Evolutionary conservation across 148 eudicot species (phyloP).

Genomic region (Rheum nobile): DNA sequence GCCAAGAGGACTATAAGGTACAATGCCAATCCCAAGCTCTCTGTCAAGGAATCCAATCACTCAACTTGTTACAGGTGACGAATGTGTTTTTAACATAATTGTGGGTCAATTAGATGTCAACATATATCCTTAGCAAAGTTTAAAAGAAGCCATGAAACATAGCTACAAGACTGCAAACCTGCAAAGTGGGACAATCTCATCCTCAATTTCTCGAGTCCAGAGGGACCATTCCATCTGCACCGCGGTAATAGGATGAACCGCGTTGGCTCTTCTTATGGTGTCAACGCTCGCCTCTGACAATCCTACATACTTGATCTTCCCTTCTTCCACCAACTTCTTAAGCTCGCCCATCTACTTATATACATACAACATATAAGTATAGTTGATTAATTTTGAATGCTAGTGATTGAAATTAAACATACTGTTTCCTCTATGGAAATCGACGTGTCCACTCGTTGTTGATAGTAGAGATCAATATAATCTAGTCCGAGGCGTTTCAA

Average conservation of each 20-base stretch:
- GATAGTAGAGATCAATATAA: constrained; percentile 14
- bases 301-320: constrained; percentile 11
- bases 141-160: no score
- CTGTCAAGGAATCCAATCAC: constrained; percentile 15
- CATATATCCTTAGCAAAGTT: no score
- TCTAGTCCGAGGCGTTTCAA: constrained; percentile 10
- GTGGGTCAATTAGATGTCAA: neutral
- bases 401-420: neutral
- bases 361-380: neutral
- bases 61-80: neutral
- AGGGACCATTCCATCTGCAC: constrained; percentile 15
- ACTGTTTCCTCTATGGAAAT: constrained; percentile 16
- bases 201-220: constrained; percentile 12
- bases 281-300: constrained; percentile 12
- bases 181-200: constrained; percentile 12
- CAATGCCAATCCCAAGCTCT: constrained; percentile 78
- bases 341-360: constrained; percentile 8
- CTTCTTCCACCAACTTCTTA: constrained; percentile 13
- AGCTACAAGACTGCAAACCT: neutral
- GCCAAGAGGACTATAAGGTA: constrained; percentile 70
- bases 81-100: neutral
- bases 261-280: constrained; percentile 12
- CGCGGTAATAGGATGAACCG: constrained; percentile 11
- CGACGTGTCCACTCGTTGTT: constrained; percentile 11
- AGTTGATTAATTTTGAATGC: no score